Conservation (phyloP, 257 asterid species). For the Primulina eburnea region DNA sequence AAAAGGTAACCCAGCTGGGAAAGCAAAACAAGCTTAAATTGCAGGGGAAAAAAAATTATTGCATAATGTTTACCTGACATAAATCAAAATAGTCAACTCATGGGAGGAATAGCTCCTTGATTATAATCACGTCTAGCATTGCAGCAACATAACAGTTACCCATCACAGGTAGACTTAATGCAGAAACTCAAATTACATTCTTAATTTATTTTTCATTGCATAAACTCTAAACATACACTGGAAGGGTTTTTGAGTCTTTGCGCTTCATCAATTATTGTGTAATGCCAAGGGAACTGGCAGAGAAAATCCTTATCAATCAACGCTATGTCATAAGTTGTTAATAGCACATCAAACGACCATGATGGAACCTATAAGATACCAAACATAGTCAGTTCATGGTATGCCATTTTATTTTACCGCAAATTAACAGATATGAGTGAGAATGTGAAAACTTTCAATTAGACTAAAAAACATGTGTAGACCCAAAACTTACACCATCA, state of each 20-base stretch:
- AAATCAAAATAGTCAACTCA: neutral
- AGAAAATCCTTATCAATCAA: slow-evolving; percentile 87
- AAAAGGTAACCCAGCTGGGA: neutral
- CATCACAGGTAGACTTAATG: neutral
- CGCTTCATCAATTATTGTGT: slow-evolving; percentile 89
- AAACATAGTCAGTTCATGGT: slow-evolving; percentile 17
- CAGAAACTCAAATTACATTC: slow-evolving; percentile 9
- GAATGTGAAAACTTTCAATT: neutral
- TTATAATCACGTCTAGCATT: slow-evolving; percentile 7
- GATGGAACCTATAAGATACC: slow-evolving; percentile 49
- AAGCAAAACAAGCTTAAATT: neutral
- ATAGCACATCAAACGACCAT: slow-evolving; percentile 72
- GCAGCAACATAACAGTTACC: slow-evolving; percentile 12
- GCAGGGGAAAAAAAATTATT: neutral
- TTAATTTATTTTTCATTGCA: neutral
- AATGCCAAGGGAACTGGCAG: slow-evolving; percentile 84
- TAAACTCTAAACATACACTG: slow-evolving; percentile 52
- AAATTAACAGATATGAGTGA: slow-evolving; percentile 4
- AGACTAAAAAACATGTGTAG: neutral
- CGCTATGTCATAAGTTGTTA: slow-evolving; percentile 87
- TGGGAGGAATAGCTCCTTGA: slow-evolving; percentile 1
- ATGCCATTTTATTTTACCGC: slow-evolving; percentile 11
- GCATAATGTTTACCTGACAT: neutral
- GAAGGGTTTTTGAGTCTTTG: slow-evolving; percentile 87
- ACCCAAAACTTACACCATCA: slow-evolving; percentile 39